Base-by-base conservation (phyloP, 2,329 filamentous ascomycete genomes). In the Aureobasidium sp. region DNA sequence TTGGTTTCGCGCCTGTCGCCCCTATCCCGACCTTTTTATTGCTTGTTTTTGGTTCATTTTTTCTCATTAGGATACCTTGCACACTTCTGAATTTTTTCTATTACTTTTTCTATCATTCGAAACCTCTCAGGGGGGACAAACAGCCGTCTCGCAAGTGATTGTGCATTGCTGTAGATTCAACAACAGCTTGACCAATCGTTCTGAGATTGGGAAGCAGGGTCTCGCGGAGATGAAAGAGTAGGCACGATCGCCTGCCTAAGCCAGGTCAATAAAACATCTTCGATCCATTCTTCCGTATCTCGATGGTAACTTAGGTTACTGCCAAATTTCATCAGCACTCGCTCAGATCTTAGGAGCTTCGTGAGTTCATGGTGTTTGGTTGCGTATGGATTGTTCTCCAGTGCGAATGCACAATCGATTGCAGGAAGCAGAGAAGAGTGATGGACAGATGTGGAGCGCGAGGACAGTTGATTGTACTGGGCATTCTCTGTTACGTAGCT, bases 31-130 rank as follows among this genome's bases (percentile, higher is more conserved):
- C 37, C 35, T 54, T 17, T 24, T 24, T 45, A 42, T 57, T 39
- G 29, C 27, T 44, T 57, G 24, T 40, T 24, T 22, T 31, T 29
- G 24, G 5, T 42, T 42, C 37, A 42, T 29, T 50, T 42, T 37
- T 40, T 53, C 24, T 40, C 15, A 17, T 33, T 45, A 57, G 53
- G 39, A 57, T 57, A 57, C 53, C 40, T 56, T 56, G 24, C 37
- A 53, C 42, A 45, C 42, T 29, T 27, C 24, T 27, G 33, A 53
- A 39, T 33, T 33, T 33, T 33, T 53, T 39, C 37, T n/a, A 53
- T 50, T n/a, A 35, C 11, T 17, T 33, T 49, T 48, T 31, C 19
- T 45, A 17, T 27, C 22, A 17, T 45, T 17, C 14, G 2, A 5
- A 3, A n/a, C 0, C 4, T 44, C 19, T 12, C 42, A 14, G 8